Evolutionary conservation across 345 rosid genomes (phyloP).

Genomic region (Lumnitzera racemosa): DNA sequence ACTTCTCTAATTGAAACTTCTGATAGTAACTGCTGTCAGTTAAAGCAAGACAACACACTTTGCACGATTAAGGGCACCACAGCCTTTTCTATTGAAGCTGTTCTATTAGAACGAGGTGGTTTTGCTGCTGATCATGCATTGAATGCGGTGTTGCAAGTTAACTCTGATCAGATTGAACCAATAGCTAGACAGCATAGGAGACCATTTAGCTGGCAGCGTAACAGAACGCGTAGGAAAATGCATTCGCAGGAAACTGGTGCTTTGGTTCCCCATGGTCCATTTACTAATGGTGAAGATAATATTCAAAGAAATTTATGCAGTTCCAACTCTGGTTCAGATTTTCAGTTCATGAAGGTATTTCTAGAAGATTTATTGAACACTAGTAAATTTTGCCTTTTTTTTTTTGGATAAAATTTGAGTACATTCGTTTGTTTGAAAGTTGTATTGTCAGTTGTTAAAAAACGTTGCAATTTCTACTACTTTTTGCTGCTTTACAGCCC

Average conservation of each 20-base stretch:
- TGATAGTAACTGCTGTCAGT: background rate
- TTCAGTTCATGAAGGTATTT: conserved; percentile 17
- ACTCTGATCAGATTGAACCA: conserved; percentile 3
- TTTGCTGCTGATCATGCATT: conserved; percentile 4
- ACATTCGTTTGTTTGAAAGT: too few species aligned
- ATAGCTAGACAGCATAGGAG: conserved; percentile 22
- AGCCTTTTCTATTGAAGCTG: background rate
- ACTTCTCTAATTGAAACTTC: conserved; percentile 8
- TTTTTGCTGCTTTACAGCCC: too few species aligned
- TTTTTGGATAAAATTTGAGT: background rate
- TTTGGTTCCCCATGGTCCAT: background rate
- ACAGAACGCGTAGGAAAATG: conserved; percentile 14
- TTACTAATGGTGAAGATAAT: conserved; percentile 2
- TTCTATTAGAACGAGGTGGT: conserved; percentile 2
- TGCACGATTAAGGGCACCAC: too few species aligned
- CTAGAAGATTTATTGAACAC: too few species aligned
- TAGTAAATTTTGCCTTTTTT: background rate
- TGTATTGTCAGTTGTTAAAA: too few species aligned
- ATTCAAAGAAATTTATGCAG: background rate
- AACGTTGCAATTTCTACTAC: too few species aligned
- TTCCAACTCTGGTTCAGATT: conserved; percentile 4
- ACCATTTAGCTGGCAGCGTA: conserved; percentile 31
- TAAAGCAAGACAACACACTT: too few species aligned
- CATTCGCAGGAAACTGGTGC: conserved; percentile 13
- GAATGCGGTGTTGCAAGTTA: conserved; percentile 7